These are phyloP conservation scores for Plectranthus barbatus DNA, from an alignment of 257 asterid species.

Conservation along the genomic window DNA sequence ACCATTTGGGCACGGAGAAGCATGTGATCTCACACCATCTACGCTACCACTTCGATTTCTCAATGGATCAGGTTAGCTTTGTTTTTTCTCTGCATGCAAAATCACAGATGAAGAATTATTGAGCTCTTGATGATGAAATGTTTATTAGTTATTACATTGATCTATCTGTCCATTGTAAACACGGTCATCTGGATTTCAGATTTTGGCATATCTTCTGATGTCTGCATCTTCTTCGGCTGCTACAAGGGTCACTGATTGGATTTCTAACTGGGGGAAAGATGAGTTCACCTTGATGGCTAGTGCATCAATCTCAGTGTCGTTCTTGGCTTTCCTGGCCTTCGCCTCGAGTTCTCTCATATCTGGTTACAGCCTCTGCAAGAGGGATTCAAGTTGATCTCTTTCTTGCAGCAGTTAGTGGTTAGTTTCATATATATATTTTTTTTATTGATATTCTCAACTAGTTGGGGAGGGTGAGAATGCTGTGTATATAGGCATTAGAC, in stretches of 20 bases:
- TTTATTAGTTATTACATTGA: too few species aligned
- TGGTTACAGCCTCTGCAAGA: slow-evolving; percentile 57
- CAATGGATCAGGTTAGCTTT: slow-evolving; percentile 77
- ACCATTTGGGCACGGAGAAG: slow-evolving; percentile 50
- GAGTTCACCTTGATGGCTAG: slow-evolving; percentile 71
- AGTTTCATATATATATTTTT: background rate
- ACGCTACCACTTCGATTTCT: slow-evolving; percentile 54
- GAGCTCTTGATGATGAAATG: background rate
- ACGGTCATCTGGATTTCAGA: slow-evolving; percentile 29
- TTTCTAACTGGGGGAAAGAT: slow-evolving; percentile 76
- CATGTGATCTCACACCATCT: slow-evolving; percentile 41
- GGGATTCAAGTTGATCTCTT: slow-evolving; percentile 24
- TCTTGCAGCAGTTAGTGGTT: background rate
- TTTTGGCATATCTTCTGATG: slow-evolving; percentile 71
- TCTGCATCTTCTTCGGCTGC: slow-evolving; percentile 89
- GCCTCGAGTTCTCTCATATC: slow-evolving; percentile 64
- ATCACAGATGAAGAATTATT: background rate
- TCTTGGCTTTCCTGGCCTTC: slow-evolving; percentile 63
- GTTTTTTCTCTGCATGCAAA: background rate
- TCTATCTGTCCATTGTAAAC: too few species aligned
- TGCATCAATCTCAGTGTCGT: slow-evolving; percentile 69
- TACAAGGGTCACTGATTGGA: slow-evolving; percentile 79
- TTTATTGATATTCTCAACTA: background rate
- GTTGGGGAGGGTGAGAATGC: background rate
- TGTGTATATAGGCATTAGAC: slow-evolving; percentile 8